Percentiles rank a stretch among this genome's conserved stretches.
These are phyloP conservation scores for Plantago major DNA, from an alignment of 257 asterid genomes.

Conservation along the genomic window DNA sequence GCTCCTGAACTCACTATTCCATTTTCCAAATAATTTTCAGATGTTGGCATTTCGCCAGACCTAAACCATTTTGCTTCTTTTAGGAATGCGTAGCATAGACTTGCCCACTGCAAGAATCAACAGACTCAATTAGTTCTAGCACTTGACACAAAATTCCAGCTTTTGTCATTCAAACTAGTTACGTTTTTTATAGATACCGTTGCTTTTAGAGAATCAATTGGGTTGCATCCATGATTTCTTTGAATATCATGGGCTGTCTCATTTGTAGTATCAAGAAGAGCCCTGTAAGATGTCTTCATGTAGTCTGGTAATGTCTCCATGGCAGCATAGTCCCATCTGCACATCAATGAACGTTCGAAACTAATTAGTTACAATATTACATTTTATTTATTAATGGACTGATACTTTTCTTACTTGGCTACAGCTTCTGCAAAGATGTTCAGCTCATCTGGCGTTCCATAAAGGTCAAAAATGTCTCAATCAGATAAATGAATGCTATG, in stretches of 20 bases:
- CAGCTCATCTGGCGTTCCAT: slow-evolving; percentile 23
- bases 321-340: slow-evolving; percentile 36
- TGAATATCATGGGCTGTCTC: slow-evolving; percentile 21
- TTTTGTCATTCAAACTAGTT: too few relatives aligned
- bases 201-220: slow-evolving; percentile 16
- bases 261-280: slow-evolving; percentile 30
- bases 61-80: slow-evolving; percentile 40
- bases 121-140: too few relatives aligned
- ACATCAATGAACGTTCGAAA: too few relatives aligned
- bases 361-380: too few relatives aligned
- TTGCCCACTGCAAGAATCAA: slow-evolving; percentile 61
- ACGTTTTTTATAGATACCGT: too few relatives aligned
- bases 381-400: too few relatives aligned
- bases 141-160: too few relatives aligned
- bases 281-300: slow-evolving; percentile 37
- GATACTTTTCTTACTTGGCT: slow-evolving; percentile 21
- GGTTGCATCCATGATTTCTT: slow-evolving; percentile 30
- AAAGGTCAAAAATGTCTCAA: slow-evolving; percentile 24
- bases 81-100: slow-evolving; percentile 48
- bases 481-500: slow-evolving; percentile 14
- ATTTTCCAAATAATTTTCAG: slow-evolving; percentile 28
- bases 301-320: slow-evolving; percentile 29
- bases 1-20: slow-evolving; percentile 37
- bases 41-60: slow-evolving; percentile 18
- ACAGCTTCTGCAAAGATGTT: slow-evolving; percentile 21